Evolutionary conservation across 2,329 filamentous ascomycete genomes (phyloP).

Genomic region (Hypoxylon sp.): DNA sequence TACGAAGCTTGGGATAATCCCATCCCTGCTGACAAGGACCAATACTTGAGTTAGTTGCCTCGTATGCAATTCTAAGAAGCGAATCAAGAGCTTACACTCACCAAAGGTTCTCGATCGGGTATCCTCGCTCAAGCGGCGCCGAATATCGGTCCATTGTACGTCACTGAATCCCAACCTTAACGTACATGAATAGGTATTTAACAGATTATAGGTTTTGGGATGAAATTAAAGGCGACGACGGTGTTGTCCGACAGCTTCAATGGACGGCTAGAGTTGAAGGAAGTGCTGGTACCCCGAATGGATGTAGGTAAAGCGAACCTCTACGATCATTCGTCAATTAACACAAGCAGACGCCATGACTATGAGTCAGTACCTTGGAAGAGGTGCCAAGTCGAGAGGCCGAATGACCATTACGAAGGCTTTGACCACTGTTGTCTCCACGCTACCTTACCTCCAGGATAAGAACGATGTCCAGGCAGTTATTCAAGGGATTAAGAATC

Average conservation of each 20-base stretch:
- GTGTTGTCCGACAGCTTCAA: constrained; percentile 74
- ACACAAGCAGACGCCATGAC: constrained; percentile 61
- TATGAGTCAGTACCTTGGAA: constrained; percentile 74
- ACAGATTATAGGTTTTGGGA: constrained; percentile 64
- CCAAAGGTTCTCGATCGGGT: constrained; percentile 63
- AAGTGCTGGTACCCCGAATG: constrained; percentile 58
- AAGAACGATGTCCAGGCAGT: constrained; percentile 73
- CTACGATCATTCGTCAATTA: constrained; percentile 6
- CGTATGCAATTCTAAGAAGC: not conserved
- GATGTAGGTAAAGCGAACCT: constrained; percentile 48
- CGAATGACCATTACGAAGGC: constrained; percentile 71
- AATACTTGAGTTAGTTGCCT: constrained; percentile 60
- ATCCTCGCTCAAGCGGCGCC: constrained; percentile 75
- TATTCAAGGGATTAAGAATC: constrained; percentile 73
- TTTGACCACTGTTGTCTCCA: constrained; percentile 71
- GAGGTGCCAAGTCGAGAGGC: constrained; percentile 73
- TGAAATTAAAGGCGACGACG: constrained; percentile 70
- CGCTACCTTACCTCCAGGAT: constrained; percentile 72
- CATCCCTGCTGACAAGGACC: constrained; percentile 58
- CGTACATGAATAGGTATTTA: constrained; percentile 13
- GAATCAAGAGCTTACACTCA: constrained; percentile 32
- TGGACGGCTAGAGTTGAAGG: constrained; percentile 76
- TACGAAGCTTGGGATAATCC: constrained; percentile 71
- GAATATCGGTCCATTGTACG: constrained; percentile 73
- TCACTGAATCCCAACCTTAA: not conserved